These are phyloP conservation scores for Plenodomus biglobosus DNA, from an alignment of 2,329 filamentous ascomycete genomes.

Conservation along the genomic window DNA sequence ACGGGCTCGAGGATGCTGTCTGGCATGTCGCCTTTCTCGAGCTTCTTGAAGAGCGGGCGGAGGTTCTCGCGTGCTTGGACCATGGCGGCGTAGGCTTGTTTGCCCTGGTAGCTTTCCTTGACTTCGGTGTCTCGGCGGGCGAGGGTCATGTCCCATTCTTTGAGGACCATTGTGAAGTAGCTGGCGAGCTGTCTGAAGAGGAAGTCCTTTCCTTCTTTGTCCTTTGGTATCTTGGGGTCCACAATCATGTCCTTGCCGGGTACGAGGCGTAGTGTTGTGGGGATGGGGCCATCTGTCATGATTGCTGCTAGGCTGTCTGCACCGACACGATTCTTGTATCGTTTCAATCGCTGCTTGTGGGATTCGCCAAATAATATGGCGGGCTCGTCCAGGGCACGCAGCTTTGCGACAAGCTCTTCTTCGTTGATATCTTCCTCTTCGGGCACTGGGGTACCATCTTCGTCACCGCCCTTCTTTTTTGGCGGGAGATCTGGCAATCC, in stretches of 20 bases:
- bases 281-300: slow-evolving; percentile 76
- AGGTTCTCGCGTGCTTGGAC: slow-evolving; percentile 84
- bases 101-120: slow-evolving; percentile 75
- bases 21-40: slow-evolving; percentile 79
- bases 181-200: slow-evolving; percentile 86
- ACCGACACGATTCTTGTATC: slow-evolving; percentile 66
- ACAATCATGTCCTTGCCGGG: slow-evolving; percentile 90
- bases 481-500: slow-evolving; percentile 74
- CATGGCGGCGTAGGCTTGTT: slow-evolving; percentile 81
- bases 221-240: slow-evolving; percentile 58
- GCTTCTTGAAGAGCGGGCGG: slow-evolving; percentile 83
- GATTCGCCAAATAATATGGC: slow-evolving; percentile 77
- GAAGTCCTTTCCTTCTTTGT: slow-evolving; percentile 66
- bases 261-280: slow-evolving; percentile 77
- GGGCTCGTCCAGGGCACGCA: slow-evolving; percentile 75
- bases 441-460: slow-evolving; percentile 42
- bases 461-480: slow-evolving; percentile 52
- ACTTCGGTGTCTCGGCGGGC: slow-evolving; percentile 58
- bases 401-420: slow-evolving; percentile 65
- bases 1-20: slow-evolving; percentile 78
- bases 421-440: slow-evolving; percentile 67
- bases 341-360: slow-evolving; percentile 66
- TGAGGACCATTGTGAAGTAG: slow-evolving; percentile 95
- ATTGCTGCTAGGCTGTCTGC: slow-evolving; percentile 48
- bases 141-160: slow-evolving; percentile 81